Conservation (phyloP, 2,329 filamentous ascomycete genomes). For the Fulvia fulva region DNA sequence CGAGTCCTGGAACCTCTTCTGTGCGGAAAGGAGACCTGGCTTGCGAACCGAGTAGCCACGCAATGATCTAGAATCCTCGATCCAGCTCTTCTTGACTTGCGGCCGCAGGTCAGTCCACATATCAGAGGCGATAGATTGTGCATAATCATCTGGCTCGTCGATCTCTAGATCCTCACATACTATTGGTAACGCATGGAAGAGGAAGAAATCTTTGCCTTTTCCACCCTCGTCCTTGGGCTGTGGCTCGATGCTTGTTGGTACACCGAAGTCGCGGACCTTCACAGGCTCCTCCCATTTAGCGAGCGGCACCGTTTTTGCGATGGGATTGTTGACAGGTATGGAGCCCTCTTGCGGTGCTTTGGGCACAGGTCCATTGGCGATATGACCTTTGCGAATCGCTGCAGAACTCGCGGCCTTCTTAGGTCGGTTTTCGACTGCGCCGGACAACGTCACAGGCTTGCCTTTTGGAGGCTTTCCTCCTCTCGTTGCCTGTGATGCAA, state of each 20-base stretch:
- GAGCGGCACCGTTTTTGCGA: not conserved
- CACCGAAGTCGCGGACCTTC: not conserved
- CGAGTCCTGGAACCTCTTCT: conserved; percentile 1
- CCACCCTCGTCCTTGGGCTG: not conserved
- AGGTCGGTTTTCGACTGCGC: not conserved
- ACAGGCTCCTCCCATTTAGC: not conserved
- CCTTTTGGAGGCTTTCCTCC: not conserved
- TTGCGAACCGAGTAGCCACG: not conserved
- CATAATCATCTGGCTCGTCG: not conserved
- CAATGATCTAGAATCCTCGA: not conserved
- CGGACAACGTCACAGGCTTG: not conserved
- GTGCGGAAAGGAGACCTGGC: not conserved
- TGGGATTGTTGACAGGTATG: not conserved
- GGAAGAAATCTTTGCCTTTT: conserved; percentile 2
- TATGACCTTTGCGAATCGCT: not conserved
- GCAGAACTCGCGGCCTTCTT: not conserved
- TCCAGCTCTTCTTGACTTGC: not conserved
- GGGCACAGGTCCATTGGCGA: not conserved
- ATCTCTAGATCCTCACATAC: conserved; percentile 3
- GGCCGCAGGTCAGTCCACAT: not conserved
- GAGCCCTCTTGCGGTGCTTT: not conserved
- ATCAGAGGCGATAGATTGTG: not conserved
- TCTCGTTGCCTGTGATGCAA: not conserved
- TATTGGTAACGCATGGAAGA: not conserved
- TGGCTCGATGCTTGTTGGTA: not conserved